Base-by-base conservation (phyloP, 1,284 basidiomycete genomes). In the Trichosporon asahii region DNA sequence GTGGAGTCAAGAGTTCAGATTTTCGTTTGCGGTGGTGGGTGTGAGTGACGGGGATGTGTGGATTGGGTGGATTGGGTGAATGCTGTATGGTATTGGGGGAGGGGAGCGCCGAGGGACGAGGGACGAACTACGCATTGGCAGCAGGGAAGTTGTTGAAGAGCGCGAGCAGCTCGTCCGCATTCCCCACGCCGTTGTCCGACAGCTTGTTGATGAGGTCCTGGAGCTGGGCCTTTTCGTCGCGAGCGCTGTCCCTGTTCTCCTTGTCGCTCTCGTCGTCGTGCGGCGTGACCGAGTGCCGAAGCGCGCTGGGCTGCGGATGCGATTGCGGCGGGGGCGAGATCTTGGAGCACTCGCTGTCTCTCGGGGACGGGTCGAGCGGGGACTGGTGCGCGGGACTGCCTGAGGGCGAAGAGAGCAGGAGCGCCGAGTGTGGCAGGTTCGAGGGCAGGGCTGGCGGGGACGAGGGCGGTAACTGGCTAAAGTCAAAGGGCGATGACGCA, bases 391-490 rank as follows among this genome's bases (percentile, higher is more conserved):
- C 31, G 14, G 72, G 72, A 21, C 64, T 66, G 18, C 55, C 69
- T 0, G 44, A 46, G 21, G 79, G 79, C 61, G 71, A 73, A 1
- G 75, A 76, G 37, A 77, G 69, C 21, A 80, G 73, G 29, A 79
- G 70, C 1, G 76, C 78, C 14, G 78, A 79, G 67, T 79, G 79
- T 0, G 77, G 73, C 9, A 80, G 69, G 44, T 72, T 68, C 37
- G 67, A 64, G 6, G 75, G 74, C 9, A 78, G 63, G 6, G 70
- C 67, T 0, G 80, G 80, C 21, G 80, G 80, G 5, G 78, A 79
- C 15, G 73, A 75, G 0, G 80, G 80, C 2, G 80, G 80, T 2
- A 82, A 72, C 40, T 78, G 73, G 1, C 79, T 80, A 66, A 80
- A 80, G 70, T 82, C 79, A 68, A 82, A 82, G 25, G 75, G 75